Evolutionary conservation across 352 stramenopile genomes (phyloP), one percentile per base, ranked within the genome.

Genomic region (Phytophthora podocarpi): DNA sequence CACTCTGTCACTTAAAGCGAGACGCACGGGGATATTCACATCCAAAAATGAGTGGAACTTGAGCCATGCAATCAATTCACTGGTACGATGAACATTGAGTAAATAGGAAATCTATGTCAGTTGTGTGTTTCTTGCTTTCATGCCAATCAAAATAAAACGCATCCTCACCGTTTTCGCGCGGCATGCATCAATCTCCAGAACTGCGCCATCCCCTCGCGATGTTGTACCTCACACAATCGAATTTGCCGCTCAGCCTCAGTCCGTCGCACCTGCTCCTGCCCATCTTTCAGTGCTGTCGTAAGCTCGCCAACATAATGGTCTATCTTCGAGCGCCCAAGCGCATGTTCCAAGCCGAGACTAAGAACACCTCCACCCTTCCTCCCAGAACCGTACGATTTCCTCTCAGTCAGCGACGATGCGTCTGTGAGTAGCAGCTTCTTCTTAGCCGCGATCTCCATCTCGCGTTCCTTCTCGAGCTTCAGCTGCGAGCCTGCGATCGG

Each of bases 401-500:
- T 48, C 21, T 18, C 21, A 24, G 24, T 23, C 5, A 59, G 45
- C 36, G 54, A 27, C 23, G 31, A 48, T 18, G 62, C 47, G 16
- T 77, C 68, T 9, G 64, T 49, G 18, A 93, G 66, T 16, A 93
- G 42, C 12, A 93, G 54, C 42, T 85, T 83, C 54, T 89, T 94
- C 68, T 91, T 91, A 9, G 80, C 82, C 1, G 63, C 49, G 20
- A 84, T 59, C 10, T 74, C 71, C 59, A 85, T 45, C 16, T 87
- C 80, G 15, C 72, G 81, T 50, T 94, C 74, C 36, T 76, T 82
- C 67, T 94, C 82, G 32, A 89, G 63, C 43, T 69, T 78, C 23
- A 92, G 39, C 76, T 94, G 85, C 13, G 75, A 67, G 10, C 85
- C 85, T 27, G 82, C 81, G 42, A 94, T 90, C 31, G 82, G 85